Base-by-base conservation (phyloP, 495 filamentous ascomycete species). In the Aspergillus olivimuriae region DNA sequence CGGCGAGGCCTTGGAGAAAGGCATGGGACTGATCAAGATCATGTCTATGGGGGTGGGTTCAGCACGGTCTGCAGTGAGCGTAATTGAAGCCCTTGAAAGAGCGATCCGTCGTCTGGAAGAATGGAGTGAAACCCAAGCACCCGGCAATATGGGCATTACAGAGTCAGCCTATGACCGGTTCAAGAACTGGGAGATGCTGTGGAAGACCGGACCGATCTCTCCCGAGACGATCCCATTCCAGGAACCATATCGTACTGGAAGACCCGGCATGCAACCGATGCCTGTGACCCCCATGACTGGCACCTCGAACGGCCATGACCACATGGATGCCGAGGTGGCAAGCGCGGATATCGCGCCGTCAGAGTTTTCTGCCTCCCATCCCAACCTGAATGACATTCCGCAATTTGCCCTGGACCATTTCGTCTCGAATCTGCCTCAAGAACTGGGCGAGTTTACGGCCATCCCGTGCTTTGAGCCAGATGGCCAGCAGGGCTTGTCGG, bases 101-200 rank as follows among this genome's bases (percentile, higher is more conserved):
- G 68, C 70, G 5, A 70, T 73, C 15, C 59, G 65, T n/a, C 68
- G 68, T 2, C 52, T 73, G 1, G 68, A 70, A 41, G 47, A 63
- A 20, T 70, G 63, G 57, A 69, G 63, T 43, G 56, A 68, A 38
- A 58, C 51, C 2, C 62, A 71, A 41, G 53, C 60, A 3, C 48
- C 59, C 21, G 62, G 48, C 24, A 63, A 55, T 37, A 50, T 53
- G 7, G 61, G 63, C 28, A 33, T 43, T 15, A 38, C 51, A 8
- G 68, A 71, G 43, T 75, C 71, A 0, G 71, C 66, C 15, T 75
- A 75, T 34, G 71, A 73, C 41, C 59, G 65, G 1, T 75, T 75
- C 55, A 75, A 75, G 33, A 72, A 68, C 18, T 75, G 71, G 71
- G 69, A 73, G 35, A 70, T 71, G 67, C 63, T 73, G 5, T 75